Percentiles rank a stretch among this genome's conserved stretches.
These are phyloP conservation scores for Exophiala phaeomuriformis DNA, from an alignment of 2,329 filamentous ascomycete species.

Conservation along the genomic window DNA sequence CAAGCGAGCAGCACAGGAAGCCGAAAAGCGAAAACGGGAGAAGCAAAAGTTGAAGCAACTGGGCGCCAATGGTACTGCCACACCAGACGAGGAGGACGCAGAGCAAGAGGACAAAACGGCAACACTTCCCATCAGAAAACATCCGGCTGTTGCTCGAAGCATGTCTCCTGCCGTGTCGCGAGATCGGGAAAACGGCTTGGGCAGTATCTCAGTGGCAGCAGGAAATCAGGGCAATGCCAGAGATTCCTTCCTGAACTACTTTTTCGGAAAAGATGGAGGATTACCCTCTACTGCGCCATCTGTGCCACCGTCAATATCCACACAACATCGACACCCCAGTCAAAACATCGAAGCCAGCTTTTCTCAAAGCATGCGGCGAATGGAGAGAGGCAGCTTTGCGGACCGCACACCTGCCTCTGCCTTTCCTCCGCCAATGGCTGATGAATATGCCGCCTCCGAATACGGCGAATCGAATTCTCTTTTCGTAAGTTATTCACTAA, in stretches of 20 bases:
- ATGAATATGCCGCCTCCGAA: constrained; percentile 36
- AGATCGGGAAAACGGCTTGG: constrained; percentile 53
- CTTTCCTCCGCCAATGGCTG: constrained; percentile 41
- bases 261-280: constrained; percentile 89
- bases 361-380: constrained; percentile 69
- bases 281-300: constrained; percentile 42
- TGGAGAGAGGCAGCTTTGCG: constrained; percentile 38
- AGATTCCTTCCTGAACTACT: constrained; percentile 96
- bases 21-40: constrained; percentile 81
- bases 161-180: constrained; percentile 70
- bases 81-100: constrained; percentile 59
- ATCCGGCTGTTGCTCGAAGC: constrained; percentile 60
- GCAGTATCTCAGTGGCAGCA: constrained; percentile 56
- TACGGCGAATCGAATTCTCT: constrained; percentile 40
- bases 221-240: constrained; percentile 54
- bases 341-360: constrained; percentile 74
- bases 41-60: constrained; percentile 75
- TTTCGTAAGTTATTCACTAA: constrained; percentile 40
- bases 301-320: constrained; percentile 35
- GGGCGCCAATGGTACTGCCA: constrained; percentile 65
- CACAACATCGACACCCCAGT: constrained; percentile 60
- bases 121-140: constrained; percentile 53
- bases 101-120: constrained; percentile 52
- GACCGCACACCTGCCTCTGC: constrained; percentile 36
- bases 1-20: constrained; percentile 67